Evolutionary conservation across 805 yeast genomes (phyloP).

Genomic region (Metschnikowia reukaufii): DNA sequence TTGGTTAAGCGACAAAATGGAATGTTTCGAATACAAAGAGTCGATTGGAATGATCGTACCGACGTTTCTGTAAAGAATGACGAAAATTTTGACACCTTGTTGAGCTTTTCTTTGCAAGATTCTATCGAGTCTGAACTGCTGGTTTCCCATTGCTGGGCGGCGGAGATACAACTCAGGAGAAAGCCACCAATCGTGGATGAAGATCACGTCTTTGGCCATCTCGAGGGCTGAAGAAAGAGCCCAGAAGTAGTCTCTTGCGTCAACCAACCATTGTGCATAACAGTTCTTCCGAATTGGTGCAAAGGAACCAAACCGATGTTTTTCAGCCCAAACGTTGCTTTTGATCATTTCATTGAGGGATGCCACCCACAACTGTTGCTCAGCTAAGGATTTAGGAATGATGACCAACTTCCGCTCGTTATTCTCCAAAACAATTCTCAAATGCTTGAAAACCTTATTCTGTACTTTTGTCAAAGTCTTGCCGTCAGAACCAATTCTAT

Average conservation of each 20-base stretch:
- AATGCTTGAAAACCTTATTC: constrained; percentile 53
- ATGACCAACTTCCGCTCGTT: constrained; percentile 76
- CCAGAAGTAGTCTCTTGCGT: constrained; percentile 96
- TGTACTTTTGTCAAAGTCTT: constrained; percentile 26
- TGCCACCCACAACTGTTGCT: constrained; percentile 70
- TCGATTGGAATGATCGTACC: constrained; percentile 92
- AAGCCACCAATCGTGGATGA: constrained; percentile 98
- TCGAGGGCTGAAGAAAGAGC: constrained; percentile 89
- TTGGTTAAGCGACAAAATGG: constrained; percentile 75
- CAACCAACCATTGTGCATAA: constrained; percentile 96
- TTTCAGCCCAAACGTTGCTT: constrained; percentile 68
- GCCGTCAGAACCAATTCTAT: constrained; percentile 23
- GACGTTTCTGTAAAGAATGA: constrained; percentile 90
- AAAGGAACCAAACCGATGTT: constrained; percentile 80
- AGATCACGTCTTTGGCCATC: constrained; percentile 90
- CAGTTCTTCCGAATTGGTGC: constrained; percentile 87
- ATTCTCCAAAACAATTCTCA: constrained; percentile 59
- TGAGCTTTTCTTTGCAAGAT: constrained; percentile 85
- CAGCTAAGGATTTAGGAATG: constrained; percentile 63
- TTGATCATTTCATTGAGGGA: constrained; percentile 70
- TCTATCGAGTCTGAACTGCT: constrained; percentile 89
- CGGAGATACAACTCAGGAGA: constrained; percentile 91
- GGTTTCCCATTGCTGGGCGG: constrained; percentile 93
- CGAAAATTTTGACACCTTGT: constrained; percentile 91
- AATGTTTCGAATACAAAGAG: constrained; percentile 91